Percentiles rank a stretch among this genome's conserved stretches.
Conservation (phyloP, 148 eudicot genomes). For the Nyssa sinensis region DNA sequence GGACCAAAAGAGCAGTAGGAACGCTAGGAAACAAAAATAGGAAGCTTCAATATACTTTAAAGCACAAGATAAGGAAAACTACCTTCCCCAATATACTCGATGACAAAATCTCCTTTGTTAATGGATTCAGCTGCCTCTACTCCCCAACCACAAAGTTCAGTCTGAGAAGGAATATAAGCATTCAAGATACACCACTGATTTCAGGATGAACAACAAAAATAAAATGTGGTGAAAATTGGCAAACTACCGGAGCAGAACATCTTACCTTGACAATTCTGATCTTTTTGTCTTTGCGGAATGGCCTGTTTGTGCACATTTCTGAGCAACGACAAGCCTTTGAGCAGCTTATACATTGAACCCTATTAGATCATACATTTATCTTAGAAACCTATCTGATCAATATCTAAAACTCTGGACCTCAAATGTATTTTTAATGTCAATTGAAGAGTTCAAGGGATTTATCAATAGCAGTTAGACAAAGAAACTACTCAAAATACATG, state of each 20-base stretch:
- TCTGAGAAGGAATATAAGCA: conserved; percentile 37
- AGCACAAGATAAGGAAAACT: conserved; percentile 9
- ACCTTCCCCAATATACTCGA: conserved; percentile 96
- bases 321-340: conserved; percentile 86
- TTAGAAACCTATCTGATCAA: not conserved
- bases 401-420: not conserved
- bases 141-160: conserved; percentile 92
- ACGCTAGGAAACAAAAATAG: not conserved
- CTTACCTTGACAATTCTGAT: conserved; percentile 68
- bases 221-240: not conserved
- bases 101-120: conserved; percentile 62
- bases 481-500: too few relatives aligned
- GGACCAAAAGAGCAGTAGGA: too few relatives aligned
- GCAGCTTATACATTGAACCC: conserved; percentile 95
- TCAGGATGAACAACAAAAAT: not conserved
- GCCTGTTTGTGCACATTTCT: conserved; percentile 74
- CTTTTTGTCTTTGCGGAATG: conserved; percentile 83
- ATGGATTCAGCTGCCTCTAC: conserved; percentile 64
- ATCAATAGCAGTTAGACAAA: not conserved
- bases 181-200: not conserved
- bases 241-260: not conserved
- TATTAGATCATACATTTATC: conserved; percentile 21
- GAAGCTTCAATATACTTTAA: not conserved
- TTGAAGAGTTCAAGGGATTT: too few relatives aligned
- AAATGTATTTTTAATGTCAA: too few relatives aligned